Conservation (phyloP, 306 rosid genomes). For the Benincasa hispida region DNA sequence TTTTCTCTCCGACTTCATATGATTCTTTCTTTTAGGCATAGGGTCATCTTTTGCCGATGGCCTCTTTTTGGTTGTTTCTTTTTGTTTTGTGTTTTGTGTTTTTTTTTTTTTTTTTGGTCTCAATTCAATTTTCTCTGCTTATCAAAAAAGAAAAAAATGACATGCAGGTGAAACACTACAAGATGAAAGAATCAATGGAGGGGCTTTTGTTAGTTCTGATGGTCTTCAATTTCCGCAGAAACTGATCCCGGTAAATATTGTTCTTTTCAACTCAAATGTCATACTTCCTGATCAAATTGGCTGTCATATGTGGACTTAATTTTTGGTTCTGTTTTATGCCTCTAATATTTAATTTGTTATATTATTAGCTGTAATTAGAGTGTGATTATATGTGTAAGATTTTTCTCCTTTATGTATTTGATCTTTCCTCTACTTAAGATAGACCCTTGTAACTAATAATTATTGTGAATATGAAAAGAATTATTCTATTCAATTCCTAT, state of each 20-base stretch:
- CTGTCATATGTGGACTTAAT: background rate
- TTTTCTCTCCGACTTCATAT: background rate
- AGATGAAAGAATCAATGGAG: conserved; percentile 82
- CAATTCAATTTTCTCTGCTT: background rate
- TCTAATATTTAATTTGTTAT: too few species aligned
- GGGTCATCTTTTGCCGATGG: background rate
- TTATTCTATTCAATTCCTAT: too few species aligned
- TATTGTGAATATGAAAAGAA: too few species aligned
- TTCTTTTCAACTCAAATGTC: background rate
- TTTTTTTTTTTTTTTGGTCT: background rate
- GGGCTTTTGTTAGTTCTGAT: conserved; percentile 75
- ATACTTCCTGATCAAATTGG: background rate
- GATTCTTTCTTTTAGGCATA: background rate
- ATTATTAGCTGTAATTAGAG: too few species aligned
- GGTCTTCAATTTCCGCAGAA: conserved; percentile 82
- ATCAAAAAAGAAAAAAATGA: background rate
- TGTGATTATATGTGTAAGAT: too few species aligned
- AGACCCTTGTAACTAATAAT: too few species aligned
- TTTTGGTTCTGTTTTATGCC: background rate
- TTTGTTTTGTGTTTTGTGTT: background rate
- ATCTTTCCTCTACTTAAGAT: too few species aligned
- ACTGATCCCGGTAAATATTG: conserved; percentile 63
- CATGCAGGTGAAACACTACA: conserved; percentile 77
- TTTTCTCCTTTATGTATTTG: too few species aligned
- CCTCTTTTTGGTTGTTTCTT: background rate